Evolutionary conservation across 768 basidiomycete species (phyloP), one percentile per base, ranked within the genome.

Genomic region (Hygrophorus pudorinus): DNA sequence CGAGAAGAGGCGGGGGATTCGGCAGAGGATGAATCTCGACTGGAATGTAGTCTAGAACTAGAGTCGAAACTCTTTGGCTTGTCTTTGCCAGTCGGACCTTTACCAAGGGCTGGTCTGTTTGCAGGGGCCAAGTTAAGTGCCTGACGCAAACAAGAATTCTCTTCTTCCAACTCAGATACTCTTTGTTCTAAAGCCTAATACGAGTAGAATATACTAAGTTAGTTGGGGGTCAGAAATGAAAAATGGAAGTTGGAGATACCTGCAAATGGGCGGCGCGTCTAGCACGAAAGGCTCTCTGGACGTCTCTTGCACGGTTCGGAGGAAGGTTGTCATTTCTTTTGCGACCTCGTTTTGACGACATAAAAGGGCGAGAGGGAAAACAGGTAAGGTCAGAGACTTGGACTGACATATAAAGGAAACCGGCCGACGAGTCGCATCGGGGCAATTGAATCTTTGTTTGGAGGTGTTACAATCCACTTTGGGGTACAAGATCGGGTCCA

Each of bases 241-340:
- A 60, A 59, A 51, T 53, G 56, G 8, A 16, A 32, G 27, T 20
- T 4, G 45, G n/a, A 51, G 59, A 48, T 53, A 86, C 85, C 70
- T 83, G 76, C 44, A 93, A 72, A 61, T 92, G 89, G 45, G 87
- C 87, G 49, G 88, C 88, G 53, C 89, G 77, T 51, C 90, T 71
- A 28, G 89, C 90, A 50, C 89, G 75, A 67, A 92, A 93, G 7
- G 88, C 89, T 56, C 89, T 67, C 59, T 93, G 89, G 13, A 91
- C 86, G 56, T 92, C 90, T 46, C 90, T 70, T 21, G 89, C 88
- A 50, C 88, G 78, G 55, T 84, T 84, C 3, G 82, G 82, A 47
- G 84, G 82, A 37, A 85, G 75, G 55, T 76, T 81, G 61, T 85
- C 81, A 62, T 85, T 83, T 59, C 86, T 71, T 57, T 89, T 89